Percentiles rank a stretch among this genome's conserved stretches.
These are phyloP conservation scores for Spencermartinsiella europaea DNA, from an alignment of 805 yeast genomes.

Conservation along the genomic window DNA sequence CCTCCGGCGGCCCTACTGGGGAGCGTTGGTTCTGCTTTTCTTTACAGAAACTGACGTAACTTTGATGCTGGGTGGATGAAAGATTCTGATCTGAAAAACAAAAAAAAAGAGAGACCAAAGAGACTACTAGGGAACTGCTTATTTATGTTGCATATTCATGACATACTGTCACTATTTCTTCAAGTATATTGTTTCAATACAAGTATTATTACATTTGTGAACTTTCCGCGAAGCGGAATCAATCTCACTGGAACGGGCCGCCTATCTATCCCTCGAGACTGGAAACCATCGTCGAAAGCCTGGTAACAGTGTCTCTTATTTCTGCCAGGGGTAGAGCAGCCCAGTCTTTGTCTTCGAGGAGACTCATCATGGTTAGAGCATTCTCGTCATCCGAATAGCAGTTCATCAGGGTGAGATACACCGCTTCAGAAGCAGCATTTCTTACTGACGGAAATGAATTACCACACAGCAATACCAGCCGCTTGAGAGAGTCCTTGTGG, in stretches of 20 bases:
- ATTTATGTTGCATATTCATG: too few species aligned
- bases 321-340: background rate
- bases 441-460: conserved; percentile 36
- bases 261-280: too few species aligned
- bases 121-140: too few species aligned
- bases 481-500: conserved; percentile 1
- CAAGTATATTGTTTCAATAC: too few species aligned
- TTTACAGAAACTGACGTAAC: too few species aligned
- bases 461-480: conserved; percentile 27
- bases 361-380: background rate
- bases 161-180: too few species aligned
- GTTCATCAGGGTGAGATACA: conserved; percentile 25
- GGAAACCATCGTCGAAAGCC: background rate
- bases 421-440: conserved; percentile 37
- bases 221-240: too few species aligned
- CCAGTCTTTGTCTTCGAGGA: conserved; percentile 9
- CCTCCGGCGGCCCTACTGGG: background rate
- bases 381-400: conserved; percentile 1
- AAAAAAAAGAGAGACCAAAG: too few species aligned
- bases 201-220: too few species aligned
- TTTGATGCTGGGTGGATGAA: too few species aligned
- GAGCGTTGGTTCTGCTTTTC: conserved; percentile 1
- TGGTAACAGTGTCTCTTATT: background rate
- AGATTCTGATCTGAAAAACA: too few species aligned
- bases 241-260: too few species aligned